Conservation (phyloP, 1,284 basidiomycete species). For the Papiliotrema terrestris region DNA sequence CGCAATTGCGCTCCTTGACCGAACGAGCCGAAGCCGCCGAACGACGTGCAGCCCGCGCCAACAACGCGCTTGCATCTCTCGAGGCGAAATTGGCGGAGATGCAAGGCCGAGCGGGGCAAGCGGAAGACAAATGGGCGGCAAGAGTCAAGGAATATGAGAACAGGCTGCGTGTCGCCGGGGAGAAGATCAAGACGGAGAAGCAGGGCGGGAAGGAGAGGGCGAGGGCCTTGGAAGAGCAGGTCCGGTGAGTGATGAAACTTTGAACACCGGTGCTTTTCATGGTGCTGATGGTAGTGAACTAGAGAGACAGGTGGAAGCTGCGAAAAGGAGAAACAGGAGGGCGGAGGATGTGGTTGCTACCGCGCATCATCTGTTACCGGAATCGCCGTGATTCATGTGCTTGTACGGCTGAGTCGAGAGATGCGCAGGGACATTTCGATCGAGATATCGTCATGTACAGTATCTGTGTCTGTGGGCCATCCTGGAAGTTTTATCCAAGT, state of each 20-base stretch:
- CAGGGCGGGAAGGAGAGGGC: constrained; percentile 86
- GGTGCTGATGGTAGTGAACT: constrained; percentile 28
- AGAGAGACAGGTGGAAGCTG: constrained; percentile 39
- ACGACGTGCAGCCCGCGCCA: constrained; percentile 70
- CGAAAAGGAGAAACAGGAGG: constrained; percentile 32
- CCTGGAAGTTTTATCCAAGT: no score
- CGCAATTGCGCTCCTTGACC: constrained; percentile 61
- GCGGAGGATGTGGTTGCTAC: constrained; percentile 41
- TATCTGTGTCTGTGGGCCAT: not conserved
- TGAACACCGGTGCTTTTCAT: not conserved
- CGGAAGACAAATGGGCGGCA: constrained; percentile 86
- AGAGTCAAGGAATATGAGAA: constrained; percentile 87
- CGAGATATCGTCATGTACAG: not conserved
- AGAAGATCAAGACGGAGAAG: constrained; percentile 89
- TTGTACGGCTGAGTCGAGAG: not conserved
- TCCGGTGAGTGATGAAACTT: constrained; percentile 30
- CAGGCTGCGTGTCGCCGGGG: constrained; percentile 77
- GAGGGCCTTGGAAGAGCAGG: constrained; percentile 49
- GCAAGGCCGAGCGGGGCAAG: constrained; percentile 63
- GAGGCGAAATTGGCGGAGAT: constrained; percentile 76
- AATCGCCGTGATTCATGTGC: not conserved
- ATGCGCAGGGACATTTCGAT: not conserved
- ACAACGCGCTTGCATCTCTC: constrained; percentile 73
- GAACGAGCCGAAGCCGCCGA: constrained; percentile 76
- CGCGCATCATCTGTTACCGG: constrained; percentile 26